These are phyloP conservation scores for Mycosarcoma mackinlayi DNA, from an alignment of 1,284 basidiomycete genomes.

Conservation along the genomic window DNA sequence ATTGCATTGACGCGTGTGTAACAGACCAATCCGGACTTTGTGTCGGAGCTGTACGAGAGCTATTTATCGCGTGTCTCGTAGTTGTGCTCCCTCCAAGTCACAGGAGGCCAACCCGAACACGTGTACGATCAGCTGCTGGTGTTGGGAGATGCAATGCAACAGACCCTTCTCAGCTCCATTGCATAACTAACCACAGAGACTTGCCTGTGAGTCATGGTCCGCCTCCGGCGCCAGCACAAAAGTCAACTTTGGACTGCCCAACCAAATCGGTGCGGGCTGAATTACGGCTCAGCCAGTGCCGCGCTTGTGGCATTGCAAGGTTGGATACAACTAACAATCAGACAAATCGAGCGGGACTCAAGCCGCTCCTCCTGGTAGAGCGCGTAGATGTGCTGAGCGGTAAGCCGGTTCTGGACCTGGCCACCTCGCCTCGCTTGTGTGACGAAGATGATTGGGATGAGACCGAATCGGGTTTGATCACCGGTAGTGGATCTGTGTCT, in stretches of 20 bases:
- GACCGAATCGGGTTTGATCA: conserved; percentile 5
- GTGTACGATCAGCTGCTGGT: no score
- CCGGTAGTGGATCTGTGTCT: neutral
- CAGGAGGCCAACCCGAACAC: no score
- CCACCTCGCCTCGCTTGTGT: neutral
- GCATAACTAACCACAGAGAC: no score
- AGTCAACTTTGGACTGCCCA: no score
- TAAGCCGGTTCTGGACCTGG: neutral
- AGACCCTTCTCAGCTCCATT: no score
- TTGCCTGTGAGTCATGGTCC: no score
- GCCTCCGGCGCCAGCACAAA: no score
- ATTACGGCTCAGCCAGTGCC: no score
- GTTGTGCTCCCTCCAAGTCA: neutral
- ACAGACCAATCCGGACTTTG: conserved; percentile 59
- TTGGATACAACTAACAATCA: neutral
- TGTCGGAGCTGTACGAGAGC: conserved; percentile 50
- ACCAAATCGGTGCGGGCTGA: no score
- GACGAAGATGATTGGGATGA: neutral
- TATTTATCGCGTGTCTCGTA: conserved; percentile 37
- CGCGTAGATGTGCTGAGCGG: conserved; percentile 1
- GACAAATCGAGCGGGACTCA: conserved; percentile 3
- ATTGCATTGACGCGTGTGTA: no score
- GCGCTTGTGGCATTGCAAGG: neutral
- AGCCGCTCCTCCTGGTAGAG: conserved; percentile 1
- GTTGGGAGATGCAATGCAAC: no score